Percentiles rank a stretch among this genome's conserved stretches.
phyloP scores from a whole-genome alignment of 495 filamentous ascomycete genomes.

The Oleoguttula mirabilis region DNA sequence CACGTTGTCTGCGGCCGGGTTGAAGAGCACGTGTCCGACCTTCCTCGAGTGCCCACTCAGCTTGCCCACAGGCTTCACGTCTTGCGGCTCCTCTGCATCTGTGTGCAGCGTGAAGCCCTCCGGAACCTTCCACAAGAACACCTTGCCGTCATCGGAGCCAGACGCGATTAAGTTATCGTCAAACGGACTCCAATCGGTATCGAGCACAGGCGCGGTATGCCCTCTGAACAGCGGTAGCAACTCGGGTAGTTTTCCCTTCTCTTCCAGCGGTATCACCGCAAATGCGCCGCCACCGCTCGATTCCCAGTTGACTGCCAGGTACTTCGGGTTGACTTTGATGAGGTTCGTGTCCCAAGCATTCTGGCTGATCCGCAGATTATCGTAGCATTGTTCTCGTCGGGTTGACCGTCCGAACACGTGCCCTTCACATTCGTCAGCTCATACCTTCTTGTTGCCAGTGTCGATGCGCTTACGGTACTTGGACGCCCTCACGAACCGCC shows the following conservation, averaged over 20 bases:
- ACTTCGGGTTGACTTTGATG: constrained; percentile 95
- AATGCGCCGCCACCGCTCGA: constrained; percentile 93
- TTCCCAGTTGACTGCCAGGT: constrained; percentile 97
- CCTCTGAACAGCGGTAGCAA: constrained; percentile 89
- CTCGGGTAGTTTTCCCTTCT: constrained; percentile 81
- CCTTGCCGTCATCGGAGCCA: constrained; percentile 90
- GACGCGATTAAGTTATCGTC: constrained; percentile 87
- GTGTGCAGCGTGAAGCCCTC: constrained; percentile 72
- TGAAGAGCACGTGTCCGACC: constrained; percentile 93
- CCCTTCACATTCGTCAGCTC: constrained; percentile 43
- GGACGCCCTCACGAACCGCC: constrained; percentile 93
- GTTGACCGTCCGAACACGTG: constrained; percentile 94
- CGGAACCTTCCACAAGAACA: constrained; percentile 90
- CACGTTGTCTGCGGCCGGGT: constrained; percentile 90
- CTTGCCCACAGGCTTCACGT: constrained; percentile 69
- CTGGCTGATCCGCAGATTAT: constrained; percentile 84
- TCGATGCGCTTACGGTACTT: constrained; percentile 74
- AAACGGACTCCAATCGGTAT: constrained; percentile 98
- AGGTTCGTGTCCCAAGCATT: constrained; percentile 99
- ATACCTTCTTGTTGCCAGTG: not conserved
- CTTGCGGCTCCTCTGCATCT: constrained; percentile 68
- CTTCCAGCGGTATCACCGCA: constrained; percentile 83
- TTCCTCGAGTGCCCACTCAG: constrained; percentile 75
- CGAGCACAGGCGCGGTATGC: constrained; percentile 87
- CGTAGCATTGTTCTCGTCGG: constrained; percentile 75